phyloP scores from a whole-genome alignment of 1,284 basidiomycete genomes.

The Austropuccinia psidii region DNA sequence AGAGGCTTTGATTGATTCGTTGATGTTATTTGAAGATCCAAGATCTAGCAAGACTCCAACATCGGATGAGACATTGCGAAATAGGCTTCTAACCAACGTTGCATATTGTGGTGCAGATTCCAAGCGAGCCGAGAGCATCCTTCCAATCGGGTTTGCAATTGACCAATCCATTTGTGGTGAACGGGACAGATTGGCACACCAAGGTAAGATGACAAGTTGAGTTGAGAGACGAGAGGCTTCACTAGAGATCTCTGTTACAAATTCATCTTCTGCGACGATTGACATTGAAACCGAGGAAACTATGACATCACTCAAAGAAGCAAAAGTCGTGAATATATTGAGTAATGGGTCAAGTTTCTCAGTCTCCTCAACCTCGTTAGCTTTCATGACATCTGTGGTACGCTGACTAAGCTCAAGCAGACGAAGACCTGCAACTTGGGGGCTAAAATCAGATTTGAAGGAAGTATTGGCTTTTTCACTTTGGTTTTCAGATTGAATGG shows the following conservation, averaged over 20 bases:
- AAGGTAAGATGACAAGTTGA: constrained; percentile 74
- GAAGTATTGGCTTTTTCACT: background rate
- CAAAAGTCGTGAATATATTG: constrained; percentile 72
- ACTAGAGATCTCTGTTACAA: constrained; percentile 59
- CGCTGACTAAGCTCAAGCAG: constrained; percentile 81
- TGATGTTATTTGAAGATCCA: constrained; percentile 45
- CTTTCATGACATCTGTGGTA: constrained; percentile 74
- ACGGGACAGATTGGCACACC: constrained; percentile 50
- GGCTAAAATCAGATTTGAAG: constrained; percentile 3
- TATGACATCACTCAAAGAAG: constrained; percentile 61
- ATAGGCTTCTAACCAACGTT: constrained; percentile 69
- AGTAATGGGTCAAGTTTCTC: constrained; percentile 70
- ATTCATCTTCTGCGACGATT: constrained; percentile 64
- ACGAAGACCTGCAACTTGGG: constrained; percentile 62
- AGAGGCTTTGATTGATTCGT: constrained; percentile 17
- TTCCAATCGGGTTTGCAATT: constrained; percentile 47
- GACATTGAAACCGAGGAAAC: constrained; percentile 57
- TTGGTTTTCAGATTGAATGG: background rate
- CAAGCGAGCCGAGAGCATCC: constrained; percentile 48
- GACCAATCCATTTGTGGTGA: constrained; percentile 42
- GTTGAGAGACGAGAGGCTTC: constrained; percentile 58
- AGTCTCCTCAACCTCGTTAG: constrained; percentile 61
- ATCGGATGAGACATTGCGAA: constrained; percentile 53
- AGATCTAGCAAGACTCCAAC: constrained; percentile 74
- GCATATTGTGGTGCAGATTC: constrained; percentile 47